These are phyloP conservation scores for Diaporthe eres DNA, from an alignment of 2,329 filamentous ascomycete genomes.

Conservation along the genomic window DNA sequence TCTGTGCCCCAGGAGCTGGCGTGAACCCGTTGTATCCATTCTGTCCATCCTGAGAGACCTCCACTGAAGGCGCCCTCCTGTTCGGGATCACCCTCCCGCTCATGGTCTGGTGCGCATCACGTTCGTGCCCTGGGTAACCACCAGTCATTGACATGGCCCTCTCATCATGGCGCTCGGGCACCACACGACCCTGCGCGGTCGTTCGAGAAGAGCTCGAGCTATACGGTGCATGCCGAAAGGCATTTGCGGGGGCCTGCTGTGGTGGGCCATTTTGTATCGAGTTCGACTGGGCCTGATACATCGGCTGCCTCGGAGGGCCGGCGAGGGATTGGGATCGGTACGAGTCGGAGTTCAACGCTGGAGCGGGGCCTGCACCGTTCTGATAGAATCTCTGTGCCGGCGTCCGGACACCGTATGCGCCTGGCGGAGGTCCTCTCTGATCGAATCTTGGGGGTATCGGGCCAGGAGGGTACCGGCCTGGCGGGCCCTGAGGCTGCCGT, in stretches of 20 bases:
- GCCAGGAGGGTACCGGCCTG: slow-evolving; percentile 65
- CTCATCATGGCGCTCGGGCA: slow-evolving; percentile 93
- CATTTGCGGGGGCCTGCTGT: slow-evolving; percentile 74
- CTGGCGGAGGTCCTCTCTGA: slow-evolving; percentile 66
- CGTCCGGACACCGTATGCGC: slow-evolving; percentile 58
- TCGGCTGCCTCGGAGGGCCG: slow-evolving; percentile 78
- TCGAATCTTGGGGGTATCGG: slow-evolving; percentile 71
- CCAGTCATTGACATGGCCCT: slow-evolving; percentile 97
- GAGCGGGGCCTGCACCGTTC: slow-evolving; percentile 68
- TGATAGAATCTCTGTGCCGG: slow-evolving; percentile 73
- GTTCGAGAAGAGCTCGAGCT: slow-evolving; percentile 77
- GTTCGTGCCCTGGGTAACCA: slow-evolving; percentile 76
- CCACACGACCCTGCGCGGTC: slow-evolving; percentile 90
- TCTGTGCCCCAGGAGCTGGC: slow-evolving; percentile 67
- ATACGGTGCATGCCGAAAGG: slow-evolving; percentile 85
- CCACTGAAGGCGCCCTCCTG: slow-evolving; percentile 59
- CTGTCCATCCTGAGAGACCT: slow-evolving; percentile 48
- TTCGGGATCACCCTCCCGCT: slow-evolving; percentile 92
- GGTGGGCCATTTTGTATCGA: slow-evolving; percentile 63
- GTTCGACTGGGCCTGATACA: slow-evolving; percentile 69
- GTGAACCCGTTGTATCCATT: slow-evolving; percentile 55
- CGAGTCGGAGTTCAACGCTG: slow-evolving; percentile 85
- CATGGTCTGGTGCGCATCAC: slow-evolving; percentile 90
- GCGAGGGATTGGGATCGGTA: slow-evolving; percentile 96
- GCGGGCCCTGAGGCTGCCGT: slow-evolving; percentile 57